phyloP scores from a whole-genome alignment of 352 stramenopile species.

The Globisporangium mamillatum region DNA sequence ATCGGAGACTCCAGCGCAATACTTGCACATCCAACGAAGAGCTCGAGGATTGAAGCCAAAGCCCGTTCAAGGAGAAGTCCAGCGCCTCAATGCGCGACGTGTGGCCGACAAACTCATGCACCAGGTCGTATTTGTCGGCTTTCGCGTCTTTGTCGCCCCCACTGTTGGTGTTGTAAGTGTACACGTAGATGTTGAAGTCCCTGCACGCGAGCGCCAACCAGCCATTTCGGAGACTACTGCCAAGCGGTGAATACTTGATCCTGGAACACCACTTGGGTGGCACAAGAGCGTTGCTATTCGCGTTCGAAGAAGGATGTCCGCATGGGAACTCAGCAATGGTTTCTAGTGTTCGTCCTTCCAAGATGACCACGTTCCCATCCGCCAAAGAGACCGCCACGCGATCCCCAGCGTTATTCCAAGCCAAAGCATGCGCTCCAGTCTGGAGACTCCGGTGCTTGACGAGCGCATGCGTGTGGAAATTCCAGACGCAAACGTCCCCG shows the following conservation, averaged over 20 bases:
- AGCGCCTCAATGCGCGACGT: slow-evolving; percentile 56
- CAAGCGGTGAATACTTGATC: slow-evolving; percentile 46
- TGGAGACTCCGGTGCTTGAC: slow-evolving; percentile 20
- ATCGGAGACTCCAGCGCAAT: slow-evolving; percentile 56
- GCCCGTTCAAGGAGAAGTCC: slow-evolving; percentile 60
- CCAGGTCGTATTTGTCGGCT: slow-evolving; percentile 36
- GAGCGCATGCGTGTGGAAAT: slow-evolving; percentile 35
- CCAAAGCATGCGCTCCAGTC: slow-evolving; percentile 22
- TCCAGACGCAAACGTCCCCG: slow-evolving; percentile 37
- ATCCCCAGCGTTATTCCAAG: slow-evolving; percentile 36
- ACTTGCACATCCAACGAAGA: slow-evolving; percentile 55
- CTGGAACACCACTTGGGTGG: slow-evolving; percentile 48
- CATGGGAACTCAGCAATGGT: slow-evolving; percentile 24
- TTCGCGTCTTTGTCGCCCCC: neutral
- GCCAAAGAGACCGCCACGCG: slow-evolving; percentile 43
- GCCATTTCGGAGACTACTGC: slow-evolving; percentile 7
- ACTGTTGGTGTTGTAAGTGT: slow-evolving; percentile 16
- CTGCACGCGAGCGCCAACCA: slow-evolving; percentile 51
- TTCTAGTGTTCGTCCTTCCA: slow-evolving; percentile 31
- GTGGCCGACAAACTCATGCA: slow-evolving; percentile 62
- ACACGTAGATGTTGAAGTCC: slow-evolving; percentile 81
- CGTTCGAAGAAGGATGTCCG: slow-evolving; percentile 3
- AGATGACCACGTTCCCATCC: slow-evolving; percentile 35
- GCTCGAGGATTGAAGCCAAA: slow-evolving; percentile 67
- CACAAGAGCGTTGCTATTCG: slow-evolving; percentile 6